Percentiles rank a stretch among this genome's conserved stretches.
These are phyloP conservation scores for Pneumocystis wakefieldiae DNA, from an alignment of 1,139 yeast species.

Conservation along the genomic window DNA sequence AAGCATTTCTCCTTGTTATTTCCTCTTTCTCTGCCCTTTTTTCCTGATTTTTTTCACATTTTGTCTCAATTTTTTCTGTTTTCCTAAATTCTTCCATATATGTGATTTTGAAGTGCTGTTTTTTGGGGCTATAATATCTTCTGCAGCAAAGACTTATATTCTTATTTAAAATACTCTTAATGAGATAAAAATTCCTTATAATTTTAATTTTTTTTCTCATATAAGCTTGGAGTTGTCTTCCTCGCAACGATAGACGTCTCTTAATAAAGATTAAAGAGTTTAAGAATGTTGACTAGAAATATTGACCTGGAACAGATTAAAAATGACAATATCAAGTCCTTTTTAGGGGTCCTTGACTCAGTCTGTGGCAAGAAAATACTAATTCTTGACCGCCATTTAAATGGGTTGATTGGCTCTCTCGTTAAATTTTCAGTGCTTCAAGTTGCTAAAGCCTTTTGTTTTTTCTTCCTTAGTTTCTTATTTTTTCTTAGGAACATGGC, in stretches of 20 bases:
- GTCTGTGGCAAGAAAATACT: conserved; percentile 27
- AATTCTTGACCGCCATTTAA: conserved; percentile 41
- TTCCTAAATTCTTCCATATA: neutral
- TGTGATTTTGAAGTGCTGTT: neutral
- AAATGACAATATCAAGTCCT: neutral
- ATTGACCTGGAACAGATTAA: neutral
- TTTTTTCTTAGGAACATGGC: conserved; percentile 33
- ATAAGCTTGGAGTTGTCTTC: neutral
- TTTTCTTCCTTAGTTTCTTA: neutral
- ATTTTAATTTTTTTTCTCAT: neutral
- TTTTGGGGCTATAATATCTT: neutral
- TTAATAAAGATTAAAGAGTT: too few relatives aligned
- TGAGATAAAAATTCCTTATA: too few relatives aligned
- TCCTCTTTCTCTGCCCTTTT: neutral
- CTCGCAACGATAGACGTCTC: neutral
- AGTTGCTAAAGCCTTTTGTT: conserved; percentile 1
- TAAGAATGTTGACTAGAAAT: neutral
- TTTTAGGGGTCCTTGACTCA: neutral
- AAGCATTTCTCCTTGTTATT: neutral
- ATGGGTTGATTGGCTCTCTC: conserved; percentile 43
- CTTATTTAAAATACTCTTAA: too few relatives aligned
- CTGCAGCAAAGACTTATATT: too few relatives aligned
- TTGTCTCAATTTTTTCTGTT: neutral
- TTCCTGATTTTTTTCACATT: neutral
- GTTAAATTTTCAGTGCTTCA: conserved; percentile 37